phyloP scores from a whole-genome alignment of 805 yeast genomes.

The Priceomyces carsonii region DNA sequence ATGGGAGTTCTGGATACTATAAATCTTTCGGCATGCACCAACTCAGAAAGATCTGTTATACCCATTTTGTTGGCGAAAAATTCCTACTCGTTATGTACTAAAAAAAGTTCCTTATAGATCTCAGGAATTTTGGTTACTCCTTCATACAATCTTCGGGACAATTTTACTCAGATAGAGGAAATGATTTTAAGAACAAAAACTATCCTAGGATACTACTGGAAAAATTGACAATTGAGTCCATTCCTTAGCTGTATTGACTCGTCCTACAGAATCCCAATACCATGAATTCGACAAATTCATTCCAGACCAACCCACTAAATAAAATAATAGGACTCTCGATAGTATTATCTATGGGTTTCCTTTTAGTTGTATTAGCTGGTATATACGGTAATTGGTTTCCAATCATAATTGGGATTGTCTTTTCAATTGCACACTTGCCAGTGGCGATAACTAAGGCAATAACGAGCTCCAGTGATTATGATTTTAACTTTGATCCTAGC shows the following conservation, averaged over 20 bases:
- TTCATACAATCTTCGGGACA: no score
- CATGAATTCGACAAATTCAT: constrained; percentile 23
- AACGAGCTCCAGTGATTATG: constrained; percentile 38
- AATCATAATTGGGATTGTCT: constrained; percentile 56
- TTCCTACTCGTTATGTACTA: no score
- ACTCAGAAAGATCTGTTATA: neutral
- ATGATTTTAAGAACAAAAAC: no score
- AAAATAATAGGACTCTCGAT: constrained; percentile 75
- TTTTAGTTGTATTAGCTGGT: constrained; percentile 83
- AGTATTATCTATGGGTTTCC: constrained; percentile 85
- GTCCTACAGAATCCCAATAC: no score
- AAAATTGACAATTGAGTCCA: no score
- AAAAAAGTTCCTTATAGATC: no score
- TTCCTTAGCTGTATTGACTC: no score
- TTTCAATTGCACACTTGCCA: constrained; percentile 43
- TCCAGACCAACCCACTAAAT: constrained; percentile 59
- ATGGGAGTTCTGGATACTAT: neutral
- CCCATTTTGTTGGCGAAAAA: no score
- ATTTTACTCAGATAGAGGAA: no score
- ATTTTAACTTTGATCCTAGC: constrained; percentile 43
- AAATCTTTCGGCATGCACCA: neutral
- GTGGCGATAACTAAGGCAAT: constrained; percentile 33
- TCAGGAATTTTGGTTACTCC: no score
- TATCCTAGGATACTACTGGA: no score
- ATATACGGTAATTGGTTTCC: constrained; percentile 92